Evolutionary conservation across 768 basidiomycete genomes (phyloP), one percentile per base, ranked within the genome.

Genomic region (Psilocybe tampanensis): DNA sequence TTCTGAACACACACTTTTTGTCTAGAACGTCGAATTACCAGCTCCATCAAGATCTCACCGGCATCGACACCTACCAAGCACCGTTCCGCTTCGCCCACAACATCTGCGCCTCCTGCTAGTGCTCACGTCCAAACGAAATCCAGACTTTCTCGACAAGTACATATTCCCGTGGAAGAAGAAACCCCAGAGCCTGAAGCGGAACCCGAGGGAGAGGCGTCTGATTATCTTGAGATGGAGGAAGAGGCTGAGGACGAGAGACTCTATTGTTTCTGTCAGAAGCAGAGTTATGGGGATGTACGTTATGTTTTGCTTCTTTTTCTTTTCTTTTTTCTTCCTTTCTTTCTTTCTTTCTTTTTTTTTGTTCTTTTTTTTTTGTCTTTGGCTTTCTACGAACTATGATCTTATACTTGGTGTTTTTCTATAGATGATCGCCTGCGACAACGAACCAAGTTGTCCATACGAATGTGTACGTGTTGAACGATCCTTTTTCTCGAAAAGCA

Each of bases 381-480:
- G n/a, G n/a, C n/a, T n/a, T n/a, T n/a, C n/a, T n/a, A n/a, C n/a
- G n/a, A n/a, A n/a, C n/a, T n/a, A n/a, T n/a, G n/a, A n/a, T n/a
- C n/a, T n/a, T n/a, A n/a, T n/a, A n/a, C n/a, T n/a, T n/a, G n/a
- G n/a, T n/a, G n/a, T n/a, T n/a, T n/a, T n/a, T n/a, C n/a, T n/a
- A 21, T 52, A 82, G 83, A 89, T 89, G 88, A 86, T 89, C 65
- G 86, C 83, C 4, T 89, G 88, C 64, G 88, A 89, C 66, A 85
- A 86, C 63, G 80, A 85, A 60, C 74, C 72, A n/a, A 73, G 75
- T 17, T 89, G 87, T 71, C 80, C 79, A 3, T 85, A 81, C 66
- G 85, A 89, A 85, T 89, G 87, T 86, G 86, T 86, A 56, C 58
- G 81, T 60, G 5, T 44, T 11, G 42, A 52, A 22, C 44, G 9